Evolutionary conservation across 108 stramenopile species (phyloP).

Genomic region (Tribonema minus): DNA sequence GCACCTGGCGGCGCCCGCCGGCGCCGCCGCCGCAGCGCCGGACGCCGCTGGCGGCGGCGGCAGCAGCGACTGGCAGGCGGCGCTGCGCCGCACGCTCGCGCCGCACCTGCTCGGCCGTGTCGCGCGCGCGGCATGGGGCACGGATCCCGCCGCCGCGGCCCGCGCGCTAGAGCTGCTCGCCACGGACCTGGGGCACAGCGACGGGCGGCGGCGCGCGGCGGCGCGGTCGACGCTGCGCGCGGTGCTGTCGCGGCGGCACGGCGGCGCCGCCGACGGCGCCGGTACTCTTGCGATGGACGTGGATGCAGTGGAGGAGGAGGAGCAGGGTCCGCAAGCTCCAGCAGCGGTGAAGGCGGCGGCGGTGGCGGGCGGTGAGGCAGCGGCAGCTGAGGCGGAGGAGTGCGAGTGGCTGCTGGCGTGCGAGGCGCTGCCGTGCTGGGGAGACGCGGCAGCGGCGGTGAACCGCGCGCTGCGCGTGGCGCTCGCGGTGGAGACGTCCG

Average conservation of each 20-base stretch:
- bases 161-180: not conserved
- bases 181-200: not conserved
- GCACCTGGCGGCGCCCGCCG: not conserved
- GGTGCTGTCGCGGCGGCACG: conserved; percentile 1
- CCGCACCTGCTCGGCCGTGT: not conserved
- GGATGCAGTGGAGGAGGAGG: not conserved
- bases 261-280: conserved; percentile 12
- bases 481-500: conserved; percentile 14
- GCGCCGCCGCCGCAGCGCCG: too few species aligned
- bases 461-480: conserved; percentile 2
- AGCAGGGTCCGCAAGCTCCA: not conserved
- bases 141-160: not conserved
- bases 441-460: conserved; percentile 7
- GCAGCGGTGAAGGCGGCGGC: not conserved
- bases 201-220: not conserved
- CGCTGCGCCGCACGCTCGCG: not conserved
- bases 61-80: not conserved
- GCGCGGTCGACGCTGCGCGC: not conserved
- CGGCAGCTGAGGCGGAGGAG: conserved; percentile 24
- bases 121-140: not conserved
- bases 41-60: too few species aligned
- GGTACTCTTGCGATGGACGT: not conserved
- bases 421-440: conserved; percentile 4
- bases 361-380: conserved; percentile 1
- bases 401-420: conserved; percentile 31